These are phyloP conservation scores for Backusella australiensis DNA, from an alignment of 192 early-diverging fungal species.

Conservation along the genomic window DNA sequence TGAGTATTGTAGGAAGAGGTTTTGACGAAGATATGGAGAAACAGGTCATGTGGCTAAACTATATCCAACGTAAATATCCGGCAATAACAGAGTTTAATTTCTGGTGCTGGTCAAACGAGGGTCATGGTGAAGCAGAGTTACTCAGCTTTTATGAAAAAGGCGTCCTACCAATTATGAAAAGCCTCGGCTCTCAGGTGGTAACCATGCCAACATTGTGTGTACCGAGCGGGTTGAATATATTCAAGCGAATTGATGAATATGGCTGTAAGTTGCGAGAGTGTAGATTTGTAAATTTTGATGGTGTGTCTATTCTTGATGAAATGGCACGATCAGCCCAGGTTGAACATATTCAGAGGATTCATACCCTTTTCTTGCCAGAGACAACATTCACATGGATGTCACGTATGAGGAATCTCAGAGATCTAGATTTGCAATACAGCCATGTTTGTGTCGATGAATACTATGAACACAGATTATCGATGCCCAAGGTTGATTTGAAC, in stretches of 20 bases:
- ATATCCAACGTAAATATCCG: not conserved
- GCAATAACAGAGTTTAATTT: not conserved
- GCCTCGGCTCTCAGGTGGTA: not conserved
- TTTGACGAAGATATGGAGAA: not conserved
- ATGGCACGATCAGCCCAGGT: not conserved
- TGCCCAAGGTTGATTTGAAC: not conserved
- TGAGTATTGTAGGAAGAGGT: not conserved
- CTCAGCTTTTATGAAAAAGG: not conserved
- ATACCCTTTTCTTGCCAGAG: not conserved
- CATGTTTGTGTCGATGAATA: not conserved
- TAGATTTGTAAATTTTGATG: not conserved
- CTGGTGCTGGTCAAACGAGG: not conserved
- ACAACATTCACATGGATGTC: not conserved
- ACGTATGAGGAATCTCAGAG: not conserved
- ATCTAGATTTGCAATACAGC: not conserved
- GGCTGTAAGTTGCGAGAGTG: not conserved
- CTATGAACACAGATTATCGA: not conserved
- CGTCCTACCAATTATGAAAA: not conserved
- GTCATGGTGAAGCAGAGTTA: not conserved
- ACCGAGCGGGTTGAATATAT: not conserved
- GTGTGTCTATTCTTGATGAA: not conserved
- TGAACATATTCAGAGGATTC: not conserved
- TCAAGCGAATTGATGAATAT: not conserved
- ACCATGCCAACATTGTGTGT: not conserved
- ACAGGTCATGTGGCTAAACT: not conserved